Conservation (phyloP, 371 early-diverging fungal species). For the Cladochytrium tenue region DNA sequence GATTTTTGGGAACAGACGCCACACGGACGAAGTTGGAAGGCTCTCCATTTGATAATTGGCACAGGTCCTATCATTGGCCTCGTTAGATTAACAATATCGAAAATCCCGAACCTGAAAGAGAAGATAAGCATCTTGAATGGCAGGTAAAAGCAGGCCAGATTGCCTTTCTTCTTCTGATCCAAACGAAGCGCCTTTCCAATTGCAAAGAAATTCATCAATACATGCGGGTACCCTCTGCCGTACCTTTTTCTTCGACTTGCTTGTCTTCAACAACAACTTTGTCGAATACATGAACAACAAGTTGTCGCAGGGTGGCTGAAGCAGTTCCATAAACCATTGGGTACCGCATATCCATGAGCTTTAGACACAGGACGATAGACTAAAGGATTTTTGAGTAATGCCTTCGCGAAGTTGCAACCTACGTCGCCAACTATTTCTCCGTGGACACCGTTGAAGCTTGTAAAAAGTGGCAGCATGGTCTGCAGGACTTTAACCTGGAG, state of each 20-base stretch:
- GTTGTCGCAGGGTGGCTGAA: constrained; percentile 89
- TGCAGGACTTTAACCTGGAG: constrained; percentile 93
- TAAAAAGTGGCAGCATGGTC: constrained; percentile 83
- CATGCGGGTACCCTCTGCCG: too few relatives aligned
- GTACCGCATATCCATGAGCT: constrained; percentile 82
- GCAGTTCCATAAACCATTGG: constrained; percentile 91
- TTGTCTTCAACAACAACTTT: constrained; percentile 76
- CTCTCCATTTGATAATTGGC: constrained; percentile 42
- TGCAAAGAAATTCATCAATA: too few relatives aligned
- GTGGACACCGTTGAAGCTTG: constrained; percentile 76
- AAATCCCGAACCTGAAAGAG: constrained; percentile 66
- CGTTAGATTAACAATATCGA: neutral
- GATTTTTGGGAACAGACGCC: constrained; percentile 66
- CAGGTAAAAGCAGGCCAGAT: neutral
- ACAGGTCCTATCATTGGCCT: constrained; percentile 38
- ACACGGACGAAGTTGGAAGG: constrained; percentile 60
- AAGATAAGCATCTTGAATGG: constrained; percentile 73
- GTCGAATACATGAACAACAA: constrained; percentile 92
- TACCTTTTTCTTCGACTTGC: constrained; percentile 2
- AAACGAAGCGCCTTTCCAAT: too few relatives aligned
- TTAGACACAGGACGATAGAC: constrained; percentile 86
- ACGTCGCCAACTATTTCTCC: constrained; percentile 84
- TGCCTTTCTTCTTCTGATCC: neutral
- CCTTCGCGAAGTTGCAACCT: constrained; percentile 7
- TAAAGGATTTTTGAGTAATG: neutral